Conservation (phyloP, 352 stramenopile species). For the Phytopythium montanum region DNA sequence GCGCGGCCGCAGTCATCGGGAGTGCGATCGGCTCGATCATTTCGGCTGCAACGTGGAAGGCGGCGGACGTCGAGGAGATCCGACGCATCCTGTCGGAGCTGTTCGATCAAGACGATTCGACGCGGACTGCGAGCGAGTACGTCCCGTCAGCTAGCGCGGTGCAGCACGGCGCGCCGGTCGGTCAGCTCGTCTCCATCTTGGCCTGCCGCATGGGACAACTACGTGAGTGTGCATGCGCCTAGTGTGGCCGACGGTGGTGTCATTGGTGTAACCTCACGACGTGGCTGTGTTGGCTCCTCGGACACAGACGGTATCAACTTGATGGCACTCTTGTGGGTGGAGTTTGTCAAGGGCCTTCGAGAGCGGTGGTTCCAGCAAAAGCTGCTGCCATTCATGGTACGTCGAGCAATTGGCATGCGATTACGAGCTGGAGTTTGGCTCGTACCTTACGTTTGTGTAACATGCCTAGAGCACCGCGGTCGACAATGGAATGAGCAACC, state of each 20-base stretch:
- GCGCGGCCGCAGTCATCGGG: slow-evolving; percentile 65
- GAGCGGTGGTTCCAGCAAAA: slow-evolving; percentile 66
- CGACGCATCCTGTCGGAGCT: slow-evolving; percentile 41
- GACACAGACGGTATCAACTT: slow-evolving; percentile 60
- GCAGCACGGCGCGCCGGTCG: slow-evolving; percentile 51
- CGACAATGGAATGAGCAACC: slow-evolving; percentile 17
- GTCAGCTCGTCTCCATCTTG: slow-evolving; percentile 66
- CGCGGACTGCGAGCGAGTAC: not conserved
- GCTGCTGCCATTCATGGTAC: slow-evolving; percentile 71
- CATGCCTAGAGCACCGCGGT: slow-evolving; percentile 26
- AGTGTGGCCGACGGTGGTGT: not conserved
- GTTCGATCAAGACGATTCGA: slow-evolving; percentile 39
- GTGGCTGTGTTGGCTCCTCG: slow-evolving; percentile 6
- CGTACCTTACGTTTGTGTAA: not conserved
- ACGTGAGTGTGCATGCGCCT: slow-evolving; percentile 34
- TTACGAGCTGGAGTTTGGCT: not conserved
- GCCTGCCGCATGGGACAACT: slow-evolving; percentile 64
- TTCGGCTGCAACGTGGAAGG: slow-evolving; percentile 72
- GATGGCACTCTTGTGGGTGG: slow-evolving; percentile 78
- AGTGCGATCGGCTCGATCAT: slow-evolving; percentile 63
- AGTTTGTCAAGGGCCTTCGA: slow-evolving; percentile 76
- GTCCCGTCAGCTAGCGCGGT: slow-evolving; percentile 19
- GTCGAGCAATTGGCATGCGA: not conserved
- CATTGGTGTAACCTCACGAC: slow-evolving; percentile 12
- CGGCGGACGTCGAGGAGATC: slow-evolving; percentile 66